Base-by-base conservation (phyloP, 257 asterid species). In the Salvia miltiorrhiza region DNA sequence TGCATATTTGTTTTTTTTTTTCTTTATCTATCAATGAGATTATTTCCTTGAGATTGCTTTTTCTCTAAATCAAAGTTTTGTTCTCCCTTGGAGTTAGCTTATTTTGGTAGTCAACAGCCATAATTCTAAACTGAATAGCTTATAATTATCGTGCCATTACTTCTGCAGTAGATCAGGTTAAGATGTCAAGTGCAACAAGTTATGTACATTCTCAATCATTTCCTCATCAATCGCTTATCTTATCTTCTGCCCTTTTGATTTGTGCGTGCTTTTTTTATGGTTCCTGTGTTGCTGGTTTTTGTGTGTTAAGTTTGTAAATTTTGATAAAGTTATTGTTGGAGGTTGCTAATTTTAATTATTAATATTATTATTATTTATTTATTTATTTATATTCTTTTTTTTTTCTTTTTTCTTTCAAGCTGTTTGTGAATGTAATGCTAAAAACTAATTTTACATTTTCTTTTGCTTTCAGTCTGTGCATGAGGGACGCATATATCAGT, bases 401-500 rank as follows among this genome's bases (percentile, higher is more conserved):
- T n/a, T n/a, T n/a, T n/a, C n/a, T n/a, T n/a, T n/a, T n/a, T n/a
- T n/a, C n/a, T n/a, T n/a, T n/a, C n/a, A n/a, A n/a, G n/a, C n/a
- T n/a, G n/a, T n/a, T n/a, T n/a, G n/a, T n/a, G n/a, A n/a, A n/a
- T n/a, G n/a, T n/a, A n/a, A n/a, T n/a, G n/a, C n/a, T n/a, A n/a
- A n/a, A n/a, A n/a, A n/a, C n/a, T n/a, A n/a, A n/a, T n/a, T n/a
- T n/a, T n/a, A n/a, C n/a, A n/a, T n/a, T n/a, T n/a, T n/a, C 55
- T 63, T 63, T 67, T 66, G 92, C 94, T 92, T 76, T 13, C 83
- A 90, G 97, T 86, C 94, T 39, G 97, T 90, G 26, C 97, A 90
- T 41, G 97, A 90, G 77, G 96, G 96, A 11, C 94, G 97, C 17
- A 90, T 90, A 45, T 90, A 90, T 74, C 97, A 90, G 82, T 71